Evolutionary conservation across 345 rosid species (phyloP).

Genomic region (Syzygium oleosum): DNA sequence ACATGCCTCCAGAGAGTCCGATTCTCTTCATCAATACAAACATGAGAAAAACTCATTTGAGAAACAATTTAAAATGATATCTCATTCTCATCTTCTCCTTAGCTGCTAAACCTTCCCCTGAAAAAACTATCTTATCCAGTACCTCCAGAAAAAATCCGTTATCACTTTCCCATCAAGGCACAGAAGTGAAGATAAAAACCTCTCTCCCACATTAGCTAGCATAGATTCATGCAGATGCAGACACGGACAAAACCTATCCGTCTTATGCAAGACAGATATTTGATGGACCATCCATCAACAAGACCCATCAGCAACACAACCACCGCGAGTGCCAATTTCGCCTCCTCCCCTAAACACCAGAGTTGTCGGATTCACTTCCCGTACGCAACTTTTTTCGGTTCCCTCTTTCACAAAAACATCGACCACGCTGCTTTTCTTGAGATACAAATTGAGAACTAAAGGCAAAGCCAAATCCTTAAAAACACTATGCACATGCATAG

Average conservation of each 20-base stretch:
- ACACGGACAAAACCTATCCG: background rate
- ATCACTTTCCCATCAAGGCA: background rate
- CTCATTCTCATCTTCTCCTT: background rate
- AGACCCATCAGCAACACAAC: background rate
- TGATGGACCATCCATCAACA: background rate
- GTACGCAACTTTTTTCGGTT: background rate
- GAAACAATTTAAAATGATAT: background rate
- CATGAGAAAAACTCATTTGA: background rate
- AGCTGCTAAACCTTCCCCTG: background rate
- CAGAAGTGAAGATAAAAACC: background rate
- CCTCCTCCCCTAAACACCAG: background rate
- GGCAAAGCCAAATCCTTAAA: background rate
- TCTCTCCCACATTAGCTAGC: background rate
- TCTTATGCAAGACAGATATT: background rate
- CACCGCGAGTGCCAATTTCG: background rate
- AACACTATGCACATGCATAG: background rate
- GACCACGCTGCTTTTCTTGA: background rate
- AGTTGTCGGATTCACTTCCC: background rate
- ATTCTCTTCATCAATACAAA: background rate
- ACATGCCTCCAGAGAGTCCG: background rate
- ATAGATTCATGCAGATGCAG: background rate
- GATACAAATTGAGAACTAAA: background rate
- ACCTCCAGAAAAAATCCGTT: background rate
- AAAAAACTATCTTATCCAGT: background rate
- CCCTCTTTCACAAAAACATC: background rate